Conservation (phyloP, 768 basidiomycete genomes). For the Kwoniella dejecticola region DNA sequence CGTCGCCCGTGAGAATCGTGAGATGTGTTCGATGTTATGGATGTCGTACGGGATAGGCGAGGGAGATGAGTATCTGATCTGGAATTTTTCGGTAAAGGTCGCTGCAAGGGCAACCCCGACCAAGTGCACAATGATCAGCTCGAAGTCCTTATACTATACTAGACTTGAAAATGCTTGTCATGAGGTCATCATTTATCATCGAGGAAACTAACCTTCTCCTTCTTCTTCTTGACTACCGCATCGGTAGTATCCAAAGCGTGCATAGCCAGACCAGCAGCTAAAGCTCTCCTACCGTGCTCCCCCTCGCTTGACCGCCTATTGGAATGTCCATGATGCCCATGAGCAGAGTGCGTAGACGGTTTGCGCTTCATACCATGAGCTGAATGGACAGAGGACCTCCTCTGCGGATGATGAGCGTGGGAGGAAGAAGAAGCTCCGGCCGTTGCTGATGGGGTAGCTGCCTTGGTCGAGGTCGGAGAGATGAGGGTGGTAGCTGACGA, state of each 20-base stretch:
- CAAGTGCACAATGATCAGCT: background rate
- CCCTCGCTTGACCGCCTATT: conserved; percentile 35
- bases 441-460: background rate
- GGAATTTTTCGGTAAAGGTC: conserved; percentile 36
- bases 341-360: conserved; percentile 6
- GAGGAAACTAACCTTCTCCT: conserved; percentile 31
- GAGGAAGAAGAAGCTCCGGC: background rate
- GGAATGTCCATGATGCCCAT: conserved; percentile 14
- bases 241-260: conserved; percentile 30
- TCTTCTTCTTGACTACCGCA: conserved; percentile 28
- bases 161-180: too few relatives aligned
- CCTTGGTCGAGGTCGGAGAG: conserved; percentile 7
- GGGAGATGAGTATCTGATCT: conserved; percentile 45
- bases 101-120: conserved; percentile 21
- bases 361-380: conserved; percentile 5
- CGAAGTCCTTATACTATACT: too few relatives aligned
- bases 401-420: conserved; percentile 9
- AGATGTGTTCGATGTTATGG: conserved; percentile 33
- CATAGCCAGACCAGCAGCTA: conserved; percentile 44
- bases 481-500: conserved; percentile 27
- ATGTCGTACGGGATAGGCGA: conserved; percentile 37
- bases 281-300: conserved; percentile 35
- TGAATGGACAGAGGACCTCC: conserved; percentile 12
- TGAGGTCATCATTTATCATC: background rate
- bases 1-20: conserved; percentile 24